phyloP scores from a whole-genome alignment of 2,329 filamentous ascomycete species.

The Fusarium gaditjirri region DNA sequence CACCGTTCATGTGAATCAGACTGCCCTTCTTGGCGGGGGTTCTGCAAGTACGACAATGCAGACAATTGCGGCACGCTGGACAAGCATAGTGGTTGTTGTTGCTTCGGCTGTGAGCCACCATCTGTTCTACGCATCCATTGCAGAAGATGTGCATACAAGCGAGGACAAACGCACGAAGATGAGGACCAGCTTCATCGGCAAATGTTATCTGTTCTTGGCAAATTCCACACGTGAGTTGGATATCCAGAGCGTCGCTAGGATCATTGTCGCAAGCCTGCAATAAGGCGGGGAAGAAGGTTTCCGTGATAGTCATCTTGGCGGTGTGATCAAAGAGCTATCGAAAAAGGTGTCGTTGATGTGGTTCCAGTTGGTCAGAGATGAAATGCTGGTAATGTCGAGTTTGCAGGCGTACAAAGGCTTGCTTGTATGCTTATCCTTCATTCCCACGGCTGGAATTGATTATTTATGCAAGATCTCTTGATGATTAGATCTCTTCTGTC shows the following conservation, averaged over 20 bases:
- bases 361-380: not conserved
- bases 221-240: not conserved
- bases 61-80: not conserved
- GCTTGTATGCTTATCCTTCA: not conserved
- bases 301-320: not conserved
- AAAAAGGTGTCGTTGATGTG: not conserved
- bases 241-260: too few species aligned
- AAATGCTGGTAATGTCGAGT: not conserved
- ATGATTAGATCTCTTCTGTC: accelerated
- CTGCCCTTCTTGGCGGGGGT: accelerated
- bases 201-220: not conserved
- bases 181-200: not conserved
- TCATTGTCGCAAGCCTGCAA: not conserved
- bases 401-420: not conserved
- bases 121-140: not conserved
- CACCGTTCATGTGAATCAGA: not conserved
- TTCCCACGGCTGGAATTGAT: not conserved
- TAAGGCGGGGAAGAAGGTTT: not conserved
- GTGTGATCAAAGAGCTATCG: not conserved
- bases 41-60: not conserved
- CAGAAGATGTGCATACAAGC: not conserved
- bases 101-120: not conserved
- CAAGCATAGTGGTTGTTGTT: accelerated
- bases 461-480: not conserved
- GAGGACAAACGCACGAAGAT: not conserved